phyloP scores from a whole-genome alignment of 768 basidiomycete species.

The Mycena galopus region DNA sequence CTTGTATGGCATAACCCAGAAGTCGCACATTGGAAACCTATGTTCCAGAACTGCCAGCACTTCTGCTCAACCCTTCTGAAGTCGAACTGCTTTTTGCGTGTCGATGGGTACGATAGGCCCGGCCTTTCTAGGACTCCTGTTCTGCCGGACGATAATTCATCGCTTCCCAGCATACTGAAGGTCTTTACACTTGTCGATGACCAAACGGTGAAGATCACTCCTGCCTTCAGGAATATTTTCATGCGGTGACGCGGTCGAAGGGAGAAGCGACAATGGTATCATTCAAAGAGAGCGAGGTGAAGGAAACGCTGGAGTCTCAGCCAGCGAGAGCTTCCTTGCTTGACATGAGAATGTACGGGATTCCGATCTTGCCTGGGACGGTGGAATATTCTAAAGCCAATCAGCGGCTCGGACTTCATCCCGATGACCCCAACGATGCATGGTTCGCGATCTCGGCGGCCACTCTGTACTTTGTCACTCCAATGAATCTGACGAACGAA shows the following conservation, averaged over 20 bases:
- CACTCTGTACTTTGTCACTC: slow-evolving; percentile 9
- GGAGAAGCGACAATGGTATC: not conserved
- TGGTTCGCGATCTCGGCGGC: slow-evolving; percentile 10
- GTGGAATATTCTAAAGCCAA: slow-evolving; percentile 8
- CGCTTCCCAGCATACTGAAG: slow-evolving; percentile 7
- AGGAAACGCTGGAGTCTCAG: slow-evolving; percentile 8
- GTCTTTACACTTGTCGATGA: slow-evolving; percentile 8
- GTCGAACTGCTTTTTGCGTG: slow-evolving; percentile 14
- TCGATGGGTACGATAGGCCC: slow-evolving; percentile 21
- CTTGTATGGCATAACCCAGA: slow-evolving; percentile 17
- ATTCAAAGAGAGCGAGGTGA: slow-evolving; percentile 6
- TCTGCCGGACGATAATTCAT: not conserved
- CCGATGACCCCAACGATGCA: slow-evolving; percentile 3
- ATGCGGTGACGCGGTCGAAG: slow-evolving; percentile 7
- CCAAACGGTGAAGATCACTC: slow-evolving; percentile 4
- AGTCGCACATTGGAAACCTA: slow-evolving; percentile 12
- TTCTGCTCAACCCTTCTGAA: slow-evolving; percentile 11
- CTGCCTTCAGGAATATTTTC: slow-evolving; percentile 7
- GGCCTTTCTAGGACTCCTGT: slow-evolving; percentile 8
- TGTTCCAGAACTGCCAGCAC: slow-evolving; percentile 27
- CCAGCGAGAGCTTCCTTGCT: slow-evolving; percentile 10
- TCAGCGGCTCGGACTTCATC: slow-evolving; percentile 9
- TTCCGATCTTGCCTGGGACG: slow-evolving; percentile 7
- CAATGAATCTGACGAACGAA: slow-evolving; percentile 1
- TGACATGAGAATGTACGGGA: slow-evolving; percentile 8